A percentile compares a stretch with the other conserved stretches of the same genome.
Conservation (phyloP, 2,329 filamentous ascomycete species). For the Beauveria brongniartii region DNA sequence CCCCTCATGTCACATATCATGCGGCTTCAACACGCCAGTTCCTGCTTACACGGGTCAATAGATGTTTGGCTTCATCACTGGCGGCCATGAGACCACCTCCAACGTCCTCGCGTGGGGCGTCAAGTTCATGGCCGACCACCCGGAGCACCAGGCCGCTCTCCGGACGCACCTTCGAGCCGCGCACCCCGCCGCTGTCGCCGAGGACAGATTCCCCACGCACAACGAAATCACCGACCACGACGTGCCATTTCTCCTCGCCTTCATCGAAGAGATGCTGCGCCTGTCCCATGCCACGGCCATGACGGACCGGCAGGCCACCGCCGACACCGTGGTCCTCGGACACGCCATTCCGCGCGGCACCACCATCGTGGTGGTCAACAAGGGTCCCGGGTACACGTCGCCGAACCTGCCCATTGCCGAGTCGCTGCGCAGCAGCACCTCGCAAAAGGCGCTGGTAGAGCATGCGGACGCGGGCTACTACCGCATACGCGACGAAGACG, state of each 20-base stretch:
- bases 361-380: slow-evolving; percentile 16
- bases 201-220: slow-evolving; percentile 16
- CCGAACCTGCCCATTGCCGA: slow-evolving; percentile 2
- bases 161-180: slow-evolving; percentile 16
- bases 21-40: slow-evolving; percentile 13
- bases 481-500: background rate
- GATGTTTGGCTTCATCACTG: slow-evolving; percentile 15
- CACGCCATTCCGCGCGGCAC: slow-evolving; percentile 22
- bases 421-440: background rate
- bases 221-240: slow-evolving; percentile 18
- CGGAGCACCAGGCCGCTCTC: slow-evolving; percentile 14
- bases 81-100: slow-evolving; percentile 19
- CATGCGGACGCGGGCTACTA: slow-evolving; percentile 5
- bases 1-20: background rate
- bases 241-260: slow-evolving; percentile 24
- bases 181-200: slow-evolving; percentile 11
- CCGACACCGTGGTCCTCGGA: slow-evolving; percentile 22
- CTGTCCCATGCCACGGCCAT: slow-evolving; percentile 17
- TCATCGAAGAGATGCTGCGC: slow-evolving; percentile 25
- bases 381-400: slow-evolving; percentile 17
- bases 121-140: slow-evolving; percentile 16
- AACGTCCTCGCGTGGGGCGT: slow-evolving; percentile 15
- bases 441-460: background rate
- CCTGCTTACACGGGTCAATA: background rate
- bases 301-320: slow-evolving; percentile 18